phyloP scores from a whole-genome alignment of 805 yeast genomes.

The Saccharomycopsis sp. region DNA sequence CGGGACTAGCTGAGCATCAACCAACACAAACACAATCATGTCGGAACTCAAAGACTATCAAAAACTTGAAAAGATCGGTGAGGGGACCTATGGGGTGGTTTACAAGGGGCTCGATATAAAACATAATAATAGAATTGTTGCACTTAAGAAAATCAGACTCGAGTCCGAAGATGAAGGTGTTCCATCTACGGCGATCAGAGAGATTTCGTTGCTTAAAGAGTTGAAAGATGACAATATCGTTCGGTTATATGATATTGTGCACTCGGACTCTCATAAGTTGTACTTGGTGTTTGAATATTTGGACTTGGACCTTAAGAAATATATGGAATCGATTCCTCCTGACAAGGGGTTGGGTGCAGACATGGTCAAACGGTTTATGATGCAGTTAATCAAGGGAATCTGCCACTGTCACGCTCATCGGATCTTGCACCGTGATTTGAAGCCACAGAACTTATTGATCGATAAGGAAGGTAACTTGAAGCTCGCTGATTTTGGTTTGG shows the following conservation, averaged over 20 bases:
- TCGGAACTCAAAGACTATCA: conserved; percentile 89
- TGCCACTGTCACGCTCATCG: conserved; percentile 92
- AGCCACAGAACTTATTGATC: conserved; percentile 92
- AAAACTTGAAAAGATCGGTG: conserved; percentile 94
- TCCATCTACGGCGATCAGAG: conserved; percentile 96
- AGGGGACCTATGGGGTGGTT: conserved; percentile 97
- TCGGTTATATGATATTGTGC: conserved; percentile 86
- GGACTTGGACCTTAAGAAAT: conserved; percentile 90
- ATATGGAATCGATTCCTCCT: conserved; percentile 92
- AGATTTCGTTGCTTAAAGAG: conserved; percentile 89
- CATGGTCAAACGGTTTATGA: conserved; percentile 87
- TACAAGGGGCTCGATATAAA: conserved; percentile 89
- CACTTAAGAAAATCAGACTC: conserved; percentile 87
- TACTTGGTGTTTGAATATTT: conserved; percentile 90
- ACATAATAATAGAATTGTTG: conserved; percentile 90
- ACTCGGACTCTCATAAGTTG: conserved; percentile 86
- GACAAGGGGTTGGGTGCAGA: conserved; percentile 86
- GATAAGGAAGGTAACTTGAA: conserved; percentile 93
- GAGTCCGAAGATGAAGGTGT: conserved; percentile 98
- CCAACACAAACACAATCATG: conserved; percentile 34
- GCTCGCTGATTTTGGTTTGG: conserved; percentile 89
- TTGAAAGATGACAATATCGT: conserved; percentile 91
- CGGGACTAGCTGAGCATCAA: neutral
- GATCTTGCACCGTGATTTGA: conserved; percentile 89
- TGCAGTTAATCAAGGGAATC: conserved; percentile 86